phyloP scores from a whole-genome alignment of 2,329 filamentous ascomycete species.

The Penicillium sp. region DNA sequence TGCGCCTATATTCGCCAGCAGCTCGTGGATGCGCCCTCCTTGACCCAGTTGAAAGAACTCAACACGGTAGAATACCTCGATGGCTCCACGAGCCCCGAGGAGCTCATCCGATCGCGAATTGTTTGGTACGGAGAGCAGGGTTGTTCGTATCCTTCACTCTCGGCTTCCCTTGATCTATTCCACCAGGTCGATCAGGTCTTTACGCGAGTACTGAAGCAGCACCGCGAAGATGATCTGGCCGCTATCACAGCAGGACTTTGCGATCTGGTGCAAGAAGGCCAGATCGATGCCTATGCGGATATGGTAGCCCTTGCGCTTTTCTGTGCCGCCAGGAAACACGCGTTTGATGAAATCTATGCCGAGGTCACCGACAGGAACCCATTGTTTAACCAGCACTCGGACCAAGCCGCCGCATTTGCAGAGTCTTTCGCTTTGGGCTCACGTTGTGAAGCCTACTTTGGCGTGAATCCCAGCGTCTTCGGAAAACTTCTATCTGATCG shows the following conservation, averaged over 20 bases:
- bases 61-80: slow-evolving; percentile 51
- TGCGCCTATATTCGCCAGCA: slow-evolving; percentile 42
- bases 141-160: slow-evolving; percentile 43
- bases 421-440: slow-evolving; percentile 69
- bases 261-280: slow-evolving; percentile 37
- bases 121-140: slow-evolving; percentile 52
- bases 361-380: slow-evolving; percentile 68
- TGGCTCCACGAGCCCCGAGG: slow-evolving; percentile 43
- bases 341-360: slow-evolving; percentile 67
- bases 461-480: slow-evolving; percentile 58
- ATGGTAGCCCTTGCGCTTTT: slow-evolving; percentile 64
- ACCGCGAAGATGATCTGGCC: slow-evolving; percentile 44
- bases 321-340: slow-evolving; percentile 61
- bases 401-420: slow-evolving; percentile 68
- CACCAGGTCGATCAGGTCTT: slow-evolving; percentile 42
- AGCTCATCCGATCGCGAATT: slow-evolving; percentile 48
- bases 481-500: slow-evolving; percentile 52
- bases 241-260: slow-evolving; percentile 47
- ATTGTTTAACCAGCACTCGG: slow-evolving; percentile 64
- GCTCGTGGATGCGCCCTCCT: slow-evolving; percentile 47
- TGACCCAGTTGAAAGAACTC: slow-evolving; percentile 48
- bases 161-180: slow-evolving; percentile 47
- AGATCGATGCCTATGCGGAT: slow-evolving; percentile 58
- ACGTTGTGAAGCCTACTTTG: slow-evolving; percentile 68
- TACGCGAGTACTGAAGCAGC: slow-evolving; percentile 36